Conservation (phyloP, 116 monocot genomes). For the Phalaenopsis hybrid region DNA sequence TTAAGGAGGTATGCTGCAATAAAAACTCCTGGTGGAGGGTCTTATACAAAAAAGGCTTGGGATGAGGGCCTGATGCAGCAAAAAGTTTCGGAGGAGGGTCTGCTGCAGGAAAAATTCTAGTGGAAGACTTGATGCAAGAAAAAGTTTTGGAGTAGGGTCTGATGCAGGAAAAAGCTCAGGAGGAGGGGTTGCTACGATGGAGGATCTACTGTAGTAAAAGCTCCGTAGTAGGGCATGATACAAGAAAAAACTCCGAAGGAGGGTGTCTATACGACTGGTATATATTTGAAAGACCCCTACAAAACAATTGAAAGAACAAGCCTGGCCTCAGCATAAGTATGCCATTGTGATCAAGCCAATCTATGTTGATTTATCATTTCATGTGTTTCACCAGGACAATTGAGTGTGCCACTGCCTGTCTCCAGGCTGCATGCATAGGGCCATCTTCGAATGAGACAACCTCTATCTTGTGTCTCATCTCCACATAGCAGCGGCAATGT, state of each 20-base stretch:
- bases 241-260: too few relatives aligned
- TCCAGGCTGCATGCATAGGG: conserved; percentile 47
- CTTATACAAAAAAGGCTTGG: conserved; percentile 13
- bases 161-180: neutral
- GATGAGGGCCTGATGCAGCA: too few relatives aligned
- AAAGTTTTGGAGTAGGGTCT: too few relatives aligned
- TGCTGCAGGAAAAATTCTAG: too few relatives aligned
- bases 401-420: conserved; percentile 27
- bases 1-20: too few relatives aligned
- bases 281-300: too few relatives aligned
- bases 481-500: conserved; percentile 51
- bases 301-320: conserved; percentile 15
- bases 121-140: neutral
- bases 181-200: too few relatives aligned
- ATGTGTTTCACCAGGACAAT: conserved; percentile 25
- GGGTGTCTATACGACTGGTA: too few relatives aligned
- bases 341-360: conserved; percentile 78
- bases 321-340: conserved; percentile 54
- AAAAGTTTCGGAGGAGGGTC: too few relatives aligned
- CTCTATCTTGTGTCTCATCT: conserved; percentile 71
- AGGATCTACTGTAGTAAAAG: too few relatives aligned
- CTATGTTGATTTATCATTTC: conserved; percentile 20
- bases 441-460: conserved; percentile 76
- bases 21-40: too few relatives aligned
- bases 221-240: too few relatives aligned